phyloP scores from a whole-genome alignment of 2,329 filamentous ascomycete genomes.

The Gliomastix tumulicola region DNA sequence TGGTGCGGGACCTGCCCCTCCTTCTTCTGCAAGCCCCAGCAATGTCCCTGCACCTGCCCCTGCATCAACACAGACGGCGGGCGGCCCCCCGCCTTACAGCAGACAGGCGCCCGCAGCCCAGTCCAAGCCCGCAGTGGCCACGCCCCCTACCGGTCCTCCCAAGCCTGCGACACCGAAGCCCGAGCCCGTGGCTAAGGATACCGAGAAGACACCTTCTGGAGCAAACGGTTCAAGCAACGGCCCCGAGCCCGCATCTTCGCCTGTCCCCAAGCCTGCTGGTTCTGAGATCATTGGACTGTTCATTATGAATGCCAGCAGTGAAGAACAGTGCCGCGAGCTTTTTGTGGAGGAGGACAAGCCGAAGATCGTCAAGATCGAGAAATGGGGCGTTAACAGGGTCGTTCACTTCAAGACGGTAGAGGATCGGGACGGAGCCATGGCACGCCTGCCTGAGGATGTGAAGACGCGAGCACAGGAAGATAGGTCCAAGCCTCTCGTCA shows the following conservation, averaged over 20 bases:
- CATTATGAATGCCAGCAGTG: slow-evolving; percentile 76
- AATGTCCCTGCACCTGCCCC: slow-evolving; percentile 19
- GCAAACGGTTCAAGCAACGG: slow-evolving; percentile 48
- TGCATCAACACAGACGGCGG: slow-evolving; percentile 18
- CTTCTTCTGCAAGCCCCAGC: neutral
- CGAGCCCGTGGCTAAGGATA: slow-evolving; percentile 41
- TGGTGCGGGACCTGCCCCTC: slow-evolving; percentile 23
- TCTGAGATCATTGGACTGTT: slow-evolving; percentile 80
- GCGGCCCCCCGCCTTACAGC: slow-evolving; percentile 20
- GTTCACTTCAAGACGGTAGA: slow-evolving; percentile 76
- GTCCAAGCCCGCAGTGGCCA: slow-evolving; percentile 32
- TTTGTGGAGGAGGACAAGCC: slow-evolving; percentile 76
- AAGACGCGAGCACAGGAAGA: slow-evolving; percentile 68
- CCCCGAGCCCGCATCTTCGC: slow-evolving; percentile 46
- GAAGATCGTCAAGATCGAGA: slow-evolving; percentile 75
- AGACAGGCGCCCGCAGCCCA: slow-evolving; percentile 30
- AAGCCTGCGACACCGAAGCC: slow-evolving; percentile 44
- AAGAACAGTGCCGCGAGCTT: slow-evolving; percentile 75
- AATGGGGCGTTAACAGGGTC: slow-evolving; percentile 76
- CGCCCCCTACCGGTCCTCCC: slow-evolving; percentile 21
- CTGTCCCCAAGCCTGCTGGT: slow-evolving; percentile 43
- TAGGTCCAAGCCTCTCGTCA: slow-evolving; percentile 72
- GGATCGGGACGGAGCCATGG: slow-evolving; percentile 74
- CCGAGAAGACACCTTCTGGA: slow-evolving; percentile 44
- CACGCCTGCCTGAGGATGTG: slow-evolving; percentile 65